Evolutionary conservation across 148 eudicot species (phyloP), one percentile per base, ranked within the genome.

Genomic region (Amaranthus cruentus): DNA sequence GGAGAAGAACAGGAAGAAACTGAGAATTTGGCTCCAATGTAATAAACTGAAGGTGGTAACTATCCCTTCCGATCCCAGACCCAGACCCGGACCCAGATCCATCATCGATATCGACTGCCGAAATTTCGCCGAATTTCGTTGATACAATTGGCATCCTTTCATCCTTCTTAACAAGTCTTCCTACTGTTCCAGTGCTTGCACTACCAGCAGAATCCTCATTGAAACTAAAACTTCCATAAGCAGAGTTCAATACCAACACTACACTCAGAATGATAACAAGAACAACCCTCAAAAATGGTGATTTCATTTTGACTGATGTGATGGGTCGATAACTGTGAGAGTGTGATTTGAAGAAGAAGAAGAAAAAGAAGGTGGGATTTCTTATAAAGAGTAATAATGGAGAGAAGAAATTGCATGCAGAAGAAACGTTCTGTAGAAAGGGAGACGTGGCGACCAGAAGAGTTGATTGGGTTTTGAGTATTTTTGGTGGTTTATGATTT

Each of bases 1-100:
- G 90, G 13, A 93, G 85, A 43, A 89, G 60, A 28, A 81, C 91
- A 9, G 98, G 98, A 47, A 93, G 90, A 69, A 93, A 89, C 42
- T 89, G 71, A 4, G 97, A 68, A 53, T 91, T 83, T 0, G 97
- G 97, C 79, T 91, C 93, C 90, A 93, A 65, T 5, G 81, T 82
- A 44, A 93, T 85, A 82, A 89, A 89, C 83, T 93, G 91, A 18
- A 93, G 86, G 68, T 88, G 90, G 77, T 79, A 89, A 2, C 47
- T 69, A 10, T 49, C 73, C 73, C 83, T 83, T 38, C 91, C 76
- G 13, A 4, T 50, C 1, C 46, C 57, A 28, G 2, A 28, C 38
- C 91, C 76, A 12, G 11, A 18, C 2, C 38, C 38, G 2, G 38
- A 28, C 38, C 46, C 57, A 4, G 9, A 59, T 7, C 87, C 80